Evolutionary conservation across 768 basidiomycete genomes (phyloP), one percentile per base, ranked within the genome.

Genomic region (Candolleomyces aberdarensis): DNA sequence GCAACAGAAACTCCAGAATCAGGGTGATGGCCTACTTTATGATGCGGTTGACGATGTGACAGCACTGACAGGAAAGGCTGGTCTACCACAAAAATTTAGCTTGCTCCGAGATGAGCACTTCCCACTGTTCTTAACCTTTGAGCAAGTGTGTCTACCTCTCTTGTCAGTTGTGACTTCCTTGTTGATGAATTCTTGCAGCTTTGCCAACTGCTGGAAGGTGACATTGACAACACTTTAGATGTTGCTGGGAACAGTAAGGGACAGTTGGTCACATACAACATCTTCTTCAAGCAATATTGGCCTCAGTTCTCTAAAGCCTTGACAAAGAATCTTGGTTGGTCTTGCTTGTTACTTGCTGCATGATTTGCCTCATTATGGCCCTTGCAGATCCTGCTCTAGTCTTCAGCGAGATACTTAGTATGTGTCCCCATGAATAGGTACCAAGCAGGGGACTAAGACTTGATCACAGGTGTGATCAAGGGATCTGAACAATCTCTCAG

Each of bases 121-220:
- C 58, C 89, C 89, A 0, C 69, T 91, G 50, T 91, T 91, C 62
- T 66, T 88, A 1, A 88, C 89, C 0, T 87, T 84, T 59, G 83
- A 89, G 66, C 76, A 78, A 56, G 89, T 87, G 62, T 29, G 53
- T 17, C 26, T 13, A 26, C 2, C 48, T 77, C 63, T 6, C 13
- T 19, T 46, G 8, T 52, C 14, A 20, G 46, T 57, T 36, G n/a
- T n/a, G 20, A 51, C 10, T 55, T 13, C 56, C 3, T 29, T 8
- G 17, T 39, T 22, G 20, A 26, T n/a, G 48, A 62, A 31, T 36
- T 61, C n/a, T n/a, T 57, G 8, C 57, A 85, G 84, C 72, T 86
- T 9, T 84, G 76, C 58, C 69, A 69, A 10, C 68, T 86, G 54
- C 65, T 87, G 1, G 83, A 85, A 68, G 78, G 72, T 0, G 85